Base-by-base conservation (phyloP, 768 basidiomycete genomes). In the Mycena haematopus region DNA sequence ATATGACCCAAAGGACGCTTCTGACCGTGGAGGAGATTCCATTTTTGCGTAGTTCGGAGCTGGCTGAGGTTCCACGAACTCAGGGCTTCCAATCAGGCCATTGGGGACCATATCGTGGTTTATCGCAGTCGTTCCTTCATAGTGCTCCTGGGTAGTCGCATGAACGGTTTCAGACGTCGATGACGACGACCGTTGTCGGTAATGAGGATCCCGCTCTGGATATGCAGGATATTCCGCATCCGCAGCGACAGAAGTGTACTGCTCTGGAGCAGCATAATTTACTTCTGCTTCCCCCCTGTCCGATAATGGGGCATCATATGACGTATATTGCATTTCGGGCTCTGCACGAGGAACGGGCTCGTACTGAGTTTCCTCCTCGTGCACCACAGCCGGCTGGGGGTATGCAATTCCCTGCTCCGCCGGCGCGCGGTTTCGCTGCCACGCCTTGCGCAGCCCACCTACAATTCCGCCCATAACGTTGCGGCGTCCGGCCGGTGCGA, bases 31-130 rank as follows among this genome's bases (percentile, higher is more conserved):
- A 2, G 77, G 76, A 2, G 78, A 74, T 7, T 77, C 75, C 82
- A 85, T 83, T 63, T 82, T 82, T 27, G 76, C 80, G 65, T 83
- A 84, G 62, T 83, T 82, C 0, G 81, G 72, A 4, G 76, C 79
- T 14, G 74, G 79, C 19, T 73, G 75, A 5, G 79, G 81, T 42
- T 81, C 77, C 6, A 77, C 77, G 40, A 77, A 72, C 31, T 79
- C 63, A 0, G 80, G 81, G n/a, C 76, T 78, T 11, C 52, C 64
- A 13, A 67, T 67, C 25, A 73, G 69, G 38, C 67, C 69, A 40
- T 59, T 51, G 49, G 58, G 44, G n/a, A 45, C 38, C 62, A 45
- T 62, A 31, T 44, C 65, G 61, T 70, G 66, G 51, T 68, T 58
- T 21, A 69, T 63, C 42, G 63, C 57, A 5, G 68, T 71, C 0